These are phyloP conservation scores for Leccinum pellstonianum DNA, from an alignment of 768 basidiomycete genomes.

Conservation along the genomic window DNA sequence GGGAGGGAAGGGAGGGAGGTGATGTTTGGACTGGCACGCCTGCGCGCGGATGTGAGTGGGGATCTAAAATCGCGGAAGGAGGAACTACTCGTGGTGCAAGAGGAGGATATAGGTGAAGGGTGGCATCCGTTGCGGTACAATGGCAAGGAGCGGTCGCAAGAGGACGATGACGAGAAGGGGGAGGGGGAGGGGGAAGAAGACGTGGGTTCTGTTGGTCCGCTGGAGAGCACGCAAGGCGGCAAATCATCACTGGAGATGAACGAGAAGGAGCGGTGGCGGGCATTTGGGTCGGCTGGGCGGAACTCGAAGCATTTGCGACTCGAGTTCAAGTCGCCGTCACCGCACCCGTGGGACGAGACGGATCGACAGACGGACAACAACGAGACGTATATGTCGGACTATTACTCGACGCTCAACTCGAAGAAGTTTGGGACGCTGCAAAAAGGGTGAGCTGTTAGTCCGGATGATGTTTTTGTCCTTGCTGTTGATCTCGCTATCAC, in stretches of 20 bases:
- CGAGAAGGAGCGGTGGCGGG: slow-evolving; percentile 30
- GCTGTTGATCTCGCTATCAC: slow-evolving; percentile 22
- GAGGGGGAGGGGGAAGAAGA: slow-evolving; percentile 13
- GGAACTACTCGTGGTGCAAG: slow-evolving; percentile 21
- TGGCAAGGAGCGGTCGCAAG: slow-evolving; percentile 12
- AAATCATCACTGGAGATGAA: slow-evolving; percentile 14
- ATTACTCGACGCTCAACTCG: slow-evolving; percentile 44
- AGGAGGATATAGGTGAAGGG: slow-evolving; percentile 25
- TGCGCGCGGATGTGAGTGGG: slow-evolving; percentile 14
- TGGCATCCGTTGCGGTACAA: slow-evolving; percentile 28
- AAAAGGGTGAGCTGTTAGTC: slow-evolving; percentile 36
- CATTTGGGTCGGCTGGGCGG: slow-evolving; percentile 22
- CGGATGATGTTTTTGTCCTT: not conserved
- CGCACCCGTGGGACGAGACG: slow-evolving; percentile 67
- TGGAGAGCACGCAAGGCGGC: slow-evolving; percentile 12
- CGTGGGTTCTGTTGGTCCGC: slow-evolving; percentile 8
- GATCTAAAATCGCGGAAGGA: slow-evolving; percentile 17
- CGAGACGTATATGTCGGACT: slow-evolving; percentile 27
- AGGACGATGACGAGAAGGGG: slow-evolving; percentile 4
- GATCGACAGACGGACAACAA: slow-evolving; percentile 48
- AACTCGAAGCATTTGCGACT: slow-evolving; percentile 47
- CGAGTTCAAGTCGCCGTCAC: slow-evolving; percentile 50
- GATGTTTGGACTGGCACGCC: slow-evolving; percentile 28
- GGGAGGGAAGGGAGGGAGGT: not conserved
- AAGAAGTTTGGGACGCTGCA: slow-evolving; percentile 45